Base-by-base conservation (phyloP, 1,139 yeast genomes). In the Zygotorulaspora mrakii region DNA sequence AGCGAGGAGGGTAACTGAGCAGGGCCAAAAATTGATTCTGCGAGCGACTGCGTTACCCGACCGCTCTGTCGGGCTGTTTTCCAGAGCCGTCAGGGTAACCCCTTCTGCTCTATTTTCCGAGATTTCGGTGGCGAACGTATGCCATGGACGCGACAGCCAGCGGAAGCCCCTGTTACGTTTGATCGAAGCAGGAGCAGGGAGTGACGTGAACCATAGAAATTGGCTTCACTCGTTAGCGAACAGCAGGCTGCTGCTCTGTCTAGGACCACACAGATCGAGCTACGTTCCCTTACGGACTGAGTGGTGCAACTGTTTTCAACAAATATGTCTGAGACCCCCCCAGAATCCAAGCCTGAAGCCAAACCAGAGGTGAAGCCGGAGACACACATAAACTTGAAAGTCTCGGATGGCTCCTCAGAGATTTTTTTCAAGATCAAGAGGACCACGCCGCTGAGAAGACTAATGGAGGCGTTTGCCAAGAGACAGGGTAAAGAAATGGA, bases 391-490 rank as follows among this genome's bases (percentile, higher is more conserved):
- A 88, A 87, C 71, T 71, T 91, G 67, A 88, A 87, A 68, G 98
- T 91, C 37, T 82, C 95, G 35, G 97, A 91, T 64, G 94, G 95
- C 35, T 74, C 81, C 39, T 84, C 95, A 25, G 98, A 94, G 66
- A 91, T 94, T 50, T 89, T 83, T 66, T 94, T 94, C 79, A 89
- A 91, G 67, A 89, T 94, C 67, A 89, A 89, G 70, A 77, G 87
- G 66, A 76, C 89, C 40, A 94, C 98, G 4, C 95, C 94, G 33
- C 74, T 94, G 73, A 85, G 79, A 66, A 85, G 95, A 70, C 79
- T 94, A 55, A 91, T 94, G 89, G 97, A 91, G 60, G 96, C 97
- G 5, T 94, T 89, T 65, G 94, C 97, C 65, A 89, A 89, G 69
- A 84, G 98, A 71, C 96, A 91, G 62, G 97, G 98, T 37, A 91